Percentiles rank a stretch among this genome's conserved stretches.
phyloP scores from a whole-genome alignment of 768 basidiomycete species.

The Kwoniella mangroviensis region DNA sequence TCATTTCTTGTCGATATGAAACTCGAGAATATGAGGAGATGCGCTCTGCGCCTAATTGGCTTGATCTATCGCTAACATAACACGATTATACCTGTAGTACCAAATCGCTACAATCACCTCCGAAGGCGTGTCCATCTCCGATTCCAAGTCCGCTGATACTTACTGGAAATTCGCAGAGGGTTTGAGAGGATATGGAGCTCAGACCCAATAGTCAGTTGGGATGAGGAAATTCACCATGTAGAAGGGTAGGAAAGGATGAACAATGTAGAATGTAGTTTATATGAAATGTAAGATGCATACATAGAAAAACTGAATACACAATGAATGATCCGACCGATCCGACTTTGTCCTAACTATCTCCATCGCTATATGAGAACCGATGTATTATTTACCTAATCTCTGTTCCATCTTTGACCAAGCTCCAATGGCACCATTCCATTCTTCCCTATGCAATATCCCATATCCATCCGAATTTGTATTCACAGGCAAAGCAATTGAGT shows the following conservation, averaged over 20 bases:
- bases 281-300: constrained; percentile 22
- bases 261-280: not conserved
- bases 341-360: no score
- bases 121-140: constrained; percentile 76
- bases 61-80: not conserved
- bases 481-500: constrained; percentile 21
- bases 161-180: constrained; percentile 91
- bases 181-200: constrained; percentile 77
- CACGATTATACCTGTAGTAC: constrained; percentile 64
- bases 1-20: no score
- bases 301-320: not conserved
- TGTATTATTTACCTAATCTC: constrained; percentile 17
- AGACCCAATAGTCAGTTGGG: constrained; percentile 69
- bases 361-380: no score
- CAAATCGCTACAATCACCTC: constrained; percentile 90
- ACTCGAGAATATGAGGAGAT: no score
- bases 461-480: not conserved
- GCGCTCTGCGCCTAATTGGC: not conserved
- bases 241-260: not conserved
- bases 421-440: constrained; percentile 47
- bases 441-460: constrained; percentile 33
- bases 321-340: not conserved
- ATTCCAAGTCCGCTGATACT: constrained; percentile 74
- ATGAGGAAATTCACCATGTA: not conserved
- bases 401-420: constrained; percentile 39